These are phyloP conservation scores for Ramalina intermedia DNA, from an alignment of 495 filamentous ascomycete species.

Conservation along the genomic window DNA sequence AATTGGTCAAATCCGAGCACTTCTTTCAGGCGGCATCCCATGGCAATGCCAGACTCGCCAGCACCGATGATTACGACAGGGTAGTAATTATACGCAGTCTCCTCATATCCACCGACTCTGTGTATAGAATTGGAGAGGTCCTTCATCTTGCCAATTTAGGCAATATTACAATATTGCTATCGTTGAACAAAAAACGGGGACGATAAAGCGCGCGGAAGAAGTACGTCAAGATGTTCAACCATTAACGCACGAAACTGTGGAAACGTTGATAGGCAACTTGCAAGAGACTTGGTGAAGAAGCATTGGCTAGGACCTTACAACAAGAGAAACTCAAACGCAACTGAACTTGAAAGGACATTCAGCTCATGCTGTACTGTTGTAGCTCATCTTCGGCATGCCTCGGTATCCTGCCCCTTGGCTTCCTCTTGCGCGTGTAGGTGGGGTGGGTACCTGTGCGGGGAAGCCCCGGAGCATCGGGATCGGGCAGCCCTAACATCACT, in stretches of 20 bases:
- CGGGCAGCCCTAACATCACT: no score
- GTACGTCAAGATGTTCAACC: background rate
- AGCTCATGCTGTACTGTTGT: no score
- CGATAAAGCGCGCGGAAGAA: no score
- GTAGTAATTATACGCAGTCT: conserved; percentile 40
- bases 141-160: background rate
- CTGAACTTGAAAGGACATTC: no score
- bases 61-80: conserved; percentile 43
- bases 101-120: conserved; percentile 30
- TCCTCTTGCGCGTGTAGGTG: no score
- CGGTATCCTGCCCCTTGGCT: background rate
- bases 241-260: background rate
- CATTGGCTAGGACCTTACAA: no score
- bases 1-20: conserved; percentile 47
- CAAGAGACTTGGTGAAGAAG: no score
- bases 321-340: no score
- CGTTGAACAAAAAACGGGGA: no score
- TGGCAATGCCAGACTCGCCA: conserved; percentile 52
- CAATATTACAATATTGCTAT: background rate
- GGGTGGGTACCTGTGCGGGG: background rate
- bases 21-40: conserved; percentile 47
- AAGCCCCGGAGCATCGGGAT: no score
- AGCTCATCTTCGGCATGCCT: background rate
- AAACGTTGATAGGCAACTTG: background rate
- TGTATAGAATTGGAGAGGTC: conserved; percentile 23